These are phyloP conservation scores for Aurifilum marmelostoma DNA, from an alignment of 2,329 filamentous ascomycete genomes.

Conservation along the genomic window DNA sequence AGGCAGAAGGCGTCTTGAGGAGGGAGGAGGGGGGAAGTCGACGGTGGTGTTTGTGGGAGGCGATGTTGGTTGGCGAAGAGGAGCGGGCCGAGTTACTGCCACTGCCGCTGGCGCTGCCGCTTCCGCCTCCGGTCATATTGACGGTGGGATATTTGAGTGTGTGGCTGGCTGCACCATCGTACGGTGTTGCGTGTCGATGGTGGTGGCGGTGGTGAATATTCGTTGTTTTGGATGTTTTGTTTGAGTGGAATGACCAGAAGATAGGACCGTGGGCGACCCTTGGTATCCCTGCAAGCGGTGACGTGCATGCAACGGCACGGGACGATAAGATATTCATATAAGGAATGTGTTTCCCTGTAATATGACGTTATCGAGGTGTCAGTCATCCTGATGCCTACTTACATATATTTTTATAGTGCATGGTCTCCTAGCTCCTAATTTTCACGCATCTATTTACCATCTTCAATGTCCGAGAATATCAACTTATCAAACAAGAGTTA, in stretches of 20 bases:
- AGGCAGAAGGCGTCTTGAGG: constrained; percentile 19
- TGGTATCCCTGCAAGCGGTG: background rate
- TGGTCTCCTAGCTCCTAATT: too few species aligned
- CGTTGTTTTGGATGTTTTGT: background rate
- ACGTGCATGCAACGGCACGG: background rate
- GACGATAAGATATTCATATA: constrained; percentile 1
- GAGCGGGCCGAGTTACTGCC: constrained; percentile 22
- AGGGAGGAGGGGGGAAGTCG: constrained; percentile 1
- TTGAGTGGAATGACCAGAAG: background rate
- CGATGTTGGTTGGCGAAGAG: constrained; percentile 18
- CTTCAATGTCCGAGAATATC: background rate
- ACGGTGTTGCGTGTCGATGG: background rate
- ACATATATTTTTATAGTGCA: too few species aligned
- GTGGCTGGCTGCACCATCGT: constrained; percentile 7
- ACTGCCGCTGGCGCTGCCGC: constrained; percentile 1
- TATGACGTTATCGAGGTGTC: background rate
- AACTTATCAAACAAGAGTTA: background rate
- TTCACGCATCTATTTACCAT: too few species aligned
- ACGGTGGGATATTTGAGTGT: constrained; percentile 3
- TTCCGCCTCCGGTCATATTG: constrained; percentile 23
- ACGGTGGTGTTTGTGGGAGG: constrained; percentile 12
- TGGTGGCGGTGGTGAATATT: background rate
- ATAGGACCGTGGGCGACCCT: background rate
- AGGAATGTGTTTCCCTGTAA: background rate
- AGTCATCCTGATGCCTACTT: background rate